Evolutionary conservation across 306 rosid species (phyloP).

Genomic region (Myrica gale): DNA sequence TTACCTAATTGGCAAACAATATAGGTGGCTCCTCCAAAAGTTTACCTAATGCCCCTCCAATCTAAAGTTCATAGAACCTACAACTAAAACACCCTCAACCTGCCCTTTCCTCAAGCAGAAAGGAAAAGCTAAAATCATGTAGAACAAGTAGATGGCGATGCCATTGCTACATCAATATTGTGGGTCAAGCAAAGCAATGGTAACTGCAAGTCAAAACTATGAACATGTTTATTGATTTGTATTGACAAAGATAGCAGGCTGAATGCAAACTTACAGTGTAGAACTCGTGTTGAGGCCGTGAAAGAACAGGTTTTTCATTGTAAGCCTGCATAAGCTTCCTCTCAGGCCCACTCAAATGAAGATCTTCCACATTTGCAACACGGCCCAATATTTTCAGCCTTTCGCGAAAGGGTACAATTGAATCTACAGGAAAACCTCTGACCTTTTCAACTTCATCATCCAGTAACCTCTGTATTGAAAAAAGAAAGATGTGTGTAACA

Average conservation of each 20-base stretch:
- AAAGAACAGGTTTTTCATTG: constrained; percentile 97
- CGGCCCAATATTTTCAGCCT: constrained; percentile 95
- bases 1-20: too few relatives aligned
- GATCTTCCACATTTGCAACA: constrained; percentile 78
- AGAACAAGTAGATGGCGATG: too few relatives aligned
- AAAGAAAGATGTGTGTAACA: constrained; percentile 10
- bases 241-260: constrained; percentile 1
- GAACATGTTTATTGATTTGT: not conserved
- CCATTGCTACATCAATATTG: too few relatives aligned
- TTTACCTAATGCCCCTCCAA: too few relatives aligned
- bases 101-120: too few relatives aligned
- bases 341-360: constrained; percentile 79
- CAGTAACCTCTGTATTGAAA: constrained; percentile 59
- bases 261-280: constrained; percentile 49
- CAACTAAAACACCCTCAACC: too few relatives aligned
- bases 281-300: constrained; percentile 98
- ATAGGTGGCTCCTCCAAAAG: too few relatives aligned
- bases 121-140: too few relatives aligned
- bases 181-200: too few relatives aligned
- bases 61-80: too few relatives aligned
- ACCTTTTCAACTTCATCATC: constrained; percentile 94
- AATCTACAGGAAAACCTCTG: constrained; percentile 80
- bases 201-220: not conserved
- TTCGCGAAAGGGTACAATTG: constrained; percentile 70
- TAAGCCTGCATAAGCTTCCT: constrained; percentile 93